These are phyloP conservation scores for Kwoniella shivajii DNA, from an alignment of 1,284 basidiomycete species.

Conservation along the genomic window DNA sequence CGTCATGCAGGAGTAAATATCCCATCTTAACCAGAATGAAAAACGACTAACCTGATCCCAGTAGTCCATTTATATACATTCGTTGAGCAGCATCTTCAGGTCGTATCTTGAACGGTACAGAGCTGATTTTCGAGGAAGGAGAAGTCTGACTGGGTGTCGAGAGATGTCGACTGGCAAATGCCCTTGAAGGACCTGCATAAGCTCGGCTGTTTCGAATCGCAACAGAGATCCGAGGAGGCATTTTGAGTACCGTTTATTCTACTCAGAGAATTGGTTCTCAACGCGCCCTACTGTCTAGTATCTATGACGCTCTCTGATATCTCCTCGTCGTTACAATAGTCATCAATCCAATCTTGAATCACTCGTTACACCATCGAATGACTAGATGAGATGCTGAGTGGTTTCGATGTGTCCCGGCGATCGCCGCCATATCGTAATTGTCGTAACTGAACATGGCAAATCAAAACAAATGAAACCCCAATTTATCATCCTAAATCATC, in stretches of 20 bases:
- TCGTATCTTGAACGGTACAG: slow-evolving; percentile 31
- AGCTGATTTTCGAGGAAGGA: slow-evolving; percentile 34
- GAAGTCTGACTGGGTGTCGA: slow-evolving; percentile 16
- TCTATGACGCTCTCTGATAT: neutral
- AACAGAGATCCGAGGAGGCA: neutral
- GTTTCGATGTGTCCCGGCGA: neutral
- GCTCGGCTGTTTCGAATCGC: neutral
- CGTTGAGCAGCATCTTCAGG: slow-evolving; percentile 28
- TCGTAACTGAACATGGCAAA: neutral
- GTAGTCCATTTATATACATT: slow-evolving; percentile 28
- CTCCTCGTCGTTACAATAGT: neutral
- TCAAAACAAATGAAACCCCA: neutral
- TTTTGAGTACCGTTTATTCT: neutral
- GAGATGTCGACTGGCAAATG: neutral
- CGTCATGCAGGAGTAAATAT: neutral
- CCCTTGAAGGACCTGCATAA: neutral
- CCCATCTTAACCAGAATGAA: neutral
- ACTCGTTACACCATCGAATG: too few relatives aligned
- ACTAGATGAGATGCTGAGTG: too few relatives aligned
- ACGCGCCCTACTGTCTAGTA: too few relatives aligned
- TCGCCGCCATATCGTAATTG: neutral
- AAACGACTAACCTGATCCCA: slow-evolving; percentile 28
- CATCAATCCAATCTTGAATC: too few relatives aligned
- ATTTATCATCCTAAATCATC: neutral
- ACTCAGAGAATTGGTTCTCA: too few relatives aligned